Conservation (phyloP, 192 early-diverging fungal genomes). For the Backusella mclennaniae region DNA sequence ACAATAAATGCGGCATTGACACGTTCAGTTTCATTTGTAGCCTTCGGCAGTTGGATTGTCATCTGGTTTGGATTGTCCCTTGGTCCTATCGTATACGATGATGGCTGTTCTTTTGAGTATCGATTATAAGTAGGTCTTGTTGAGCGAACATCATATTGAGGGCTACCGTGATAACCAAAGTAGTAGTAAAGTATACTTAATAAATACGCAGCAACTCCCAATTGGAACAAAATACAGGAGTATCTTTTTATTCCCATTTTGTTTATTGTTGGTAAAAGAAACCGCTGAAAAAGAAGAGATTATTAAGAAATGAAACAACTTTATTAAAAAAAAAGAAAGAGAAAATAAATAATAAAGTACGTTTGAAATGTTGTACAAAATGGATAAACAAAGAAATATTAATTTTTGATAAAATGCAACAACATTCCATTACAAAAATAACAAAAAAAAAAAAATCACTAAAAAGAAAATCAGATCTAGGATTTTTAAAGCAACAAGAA, state of each 20-base stretch:
- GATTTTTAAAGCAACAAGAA: not conserved
- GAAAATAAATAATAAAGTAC: constrained; percentile 6
- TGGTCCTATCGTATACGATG: constrained; percentile 14
- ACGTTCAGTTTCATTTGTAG: constrained; percentile 11
- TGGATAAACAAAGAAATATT: constrained; percentile 3
- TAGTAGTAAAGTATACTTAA: not conserved
- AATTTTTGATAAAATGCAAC: not conserved
- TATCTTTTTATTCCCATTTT: constrained; percentile 7
- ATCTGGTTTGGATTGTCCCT: constrained; percentile 11
- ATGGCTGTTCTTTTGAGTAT: not conserved
- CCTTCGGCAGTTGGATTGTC: constrained; percentile 1
- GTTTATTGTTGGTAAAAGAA: not conserved
- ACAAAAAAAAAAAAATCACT: not conserved
- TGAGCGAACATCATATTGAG: not conserved
- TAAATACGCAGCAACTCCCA: not conserved
- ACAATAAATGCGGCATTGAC: constrained; percentile 37
- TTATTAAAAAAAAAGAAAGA: constrained; percentile 2
- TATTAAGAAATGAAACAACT: not conserved
- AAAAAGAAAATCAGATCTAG: not conserved
- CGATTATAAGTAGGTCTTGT: not conserved
- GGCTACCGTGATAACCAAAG: not conserved
- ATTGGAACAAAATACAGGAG: constrained; percentile 2
- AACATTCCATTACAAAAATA: not conserved
- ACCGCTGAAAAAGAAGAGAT: not conserved
- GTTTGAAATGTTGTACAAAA: constrained; percentile 5